Conservation (phyloP, 345 rosid species). For the Cardamine resedifolia region DNA sequence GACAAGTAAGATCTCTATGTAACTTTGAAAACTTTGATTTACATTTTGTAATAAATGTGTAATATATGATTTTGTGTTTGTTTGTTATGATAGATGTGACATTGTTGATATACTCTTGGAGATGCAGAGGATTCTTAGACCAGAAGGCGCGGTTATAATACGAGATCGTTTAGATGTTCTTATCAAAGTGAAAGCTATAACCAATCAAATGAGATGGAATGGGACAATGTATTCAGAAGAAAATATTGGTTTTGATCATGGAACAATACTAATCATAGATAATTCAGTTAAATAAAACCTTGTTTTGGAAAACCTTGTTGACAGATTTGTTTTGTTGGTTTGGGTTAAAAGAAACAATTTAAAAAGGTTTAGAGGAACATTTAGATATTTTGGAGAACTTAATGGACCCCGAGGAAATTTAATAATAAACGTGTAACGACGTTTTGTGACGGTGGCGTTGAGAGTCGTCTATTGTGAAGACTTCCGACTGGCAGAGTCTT, state of each 20-base stretch:
- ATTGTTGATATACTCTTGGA: conserved; percentile 54
- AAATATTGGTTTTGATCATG: conserved; percentile 46
- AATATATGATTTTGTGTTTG: no score
- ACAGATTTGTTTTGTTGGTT: conserved; percentile 5
- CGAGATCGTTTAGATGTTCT: conserved; percentile 53
- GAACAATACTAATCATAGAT: conserved; percentile 47
- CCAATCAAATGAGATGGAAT: conserved; percentile 53
- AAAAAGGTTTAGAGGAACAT: conserved; percentile 11
- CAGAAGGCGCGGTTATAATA: conserved; percentile 55
- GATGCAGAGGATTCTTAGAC: conserved; percentile 63
- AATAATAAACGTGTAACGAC: conserved; percentile 22
- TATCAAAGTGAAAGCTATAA: conserved; percentile 45
- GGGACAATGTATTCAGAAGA: conserved; percentile 44
- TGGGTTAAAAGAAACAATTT: background rate
- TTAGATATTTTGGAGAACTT: background rate
- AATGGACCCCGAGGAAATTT: background rate
- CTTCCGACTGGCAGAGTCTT: background rate
- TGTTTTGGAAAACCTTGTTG: background rate
- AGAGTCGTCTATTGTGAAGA: background rate
- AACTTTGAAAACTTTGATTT: background rate
- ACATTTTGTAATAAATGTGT: background rate
- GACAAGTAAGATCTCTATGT: conserved; percentile 52
- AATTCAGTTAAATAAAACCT: conserved; percentile 29
- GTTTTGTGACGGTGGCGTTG: conserved; percentile 14
- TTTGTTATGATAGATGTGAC: conserved; percentile 67